Evolutionary conservation across 176 grass and related monocot species (phyloP).

Genomic region (Aegilops speltoides): DNA sequence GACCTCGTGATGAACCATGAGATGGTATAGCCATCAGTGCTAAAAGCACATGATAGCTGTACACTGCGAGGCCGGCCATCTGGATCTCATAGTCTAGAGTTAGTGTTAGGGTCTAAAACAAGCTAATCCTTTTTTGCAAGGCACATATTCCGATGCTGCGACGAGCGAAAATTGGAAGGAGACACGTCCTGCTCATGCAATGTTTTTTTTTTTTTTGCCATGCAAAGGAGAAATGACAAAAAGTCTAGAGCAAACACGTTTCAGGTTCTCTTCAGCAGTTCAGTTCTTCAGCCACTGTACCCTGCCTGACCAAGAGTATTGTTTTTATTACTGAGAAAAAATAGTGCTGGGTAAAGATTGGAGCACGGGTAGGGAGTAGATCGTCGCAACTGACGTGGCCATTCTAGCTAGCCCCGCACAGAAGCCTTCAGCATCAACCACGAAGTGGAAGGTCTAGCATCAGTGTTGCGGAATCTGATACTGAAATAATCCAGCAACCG

Average conservation of each 20-base stretch:
- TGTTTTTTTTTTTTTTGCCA: too few relatives aligned
- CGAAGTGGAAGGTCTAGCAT: not conserved
- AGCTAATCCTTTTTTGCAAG: not conserved
- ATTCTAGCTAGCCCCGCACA: not conserved
- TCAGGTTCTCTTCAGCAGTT: not conserved
- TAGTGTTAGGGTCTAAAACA: not conserved
- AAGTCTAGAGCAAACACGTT: not conserved
- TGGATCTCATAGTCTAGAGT: not conserved
- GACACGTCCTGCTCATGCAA: too few relatives aligned
- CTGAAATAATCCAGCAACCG: too few relatives aligned
- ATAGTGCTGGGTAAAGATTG: not conserved
- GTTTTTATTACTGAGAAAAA: not conserved
- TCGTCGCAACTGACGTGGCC: not conserved
- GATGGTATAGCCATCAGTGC: not conserved
- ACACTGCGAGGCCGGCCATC: not conserved
- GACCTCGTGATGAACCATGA: not conserved
- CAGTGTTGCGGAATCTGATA: not conserved
- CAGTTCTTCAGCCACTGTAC: not conserved
- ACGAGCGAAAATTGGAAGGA: too few relatives aligned
- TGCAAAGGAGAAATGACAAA: too few relatives aligned
- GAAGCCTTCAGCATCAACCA: too few relatives aligned
- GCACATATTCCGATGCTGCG: not conserved
- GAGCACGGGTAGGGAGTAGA: not conserved
- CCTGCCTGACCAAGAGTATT: not conserved
- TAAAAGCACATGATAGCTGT: too few relatives aligned